Base-by-base conservation (phyloP, 176 grass and related monocot genomes). In the Saccharum spontaneum region DNA sequence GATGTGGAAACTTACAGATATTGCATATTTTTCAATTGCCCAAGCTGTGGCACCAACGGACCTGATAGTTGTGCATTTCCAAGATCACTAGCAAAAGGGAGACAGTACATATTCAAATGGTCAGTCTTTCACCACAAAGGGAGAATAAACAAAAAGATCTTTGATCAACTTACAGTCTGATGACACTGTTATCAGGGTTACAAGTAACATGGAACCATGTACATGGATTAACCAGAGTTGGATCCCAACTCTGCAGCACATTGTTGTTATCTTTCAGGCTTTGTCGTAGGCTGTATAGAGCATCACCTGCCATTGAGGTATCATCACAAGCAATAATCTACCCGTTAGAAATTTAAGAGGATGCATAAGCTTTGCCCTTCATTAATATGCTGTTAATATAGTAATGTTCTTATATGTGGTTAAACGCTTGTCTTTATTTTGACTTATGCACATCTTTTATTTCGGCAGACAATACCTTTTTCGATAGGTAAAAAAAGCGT, bases 161-260 rank as follows among this genome's bases (percentile, higher is more conserved):
- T 40, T 68, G 49, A 48, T 76, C 36, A 82, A 93, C 86, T 87
- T 91, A 96, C 94, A 96, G 89, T 96, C 94, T 89, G 79, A 91
- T 96, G 50, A 96, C 94, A 83, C 82, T 80, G 86, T 91, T 96
- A 43, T 96, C 87, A 16, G 22, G 30, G 77, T 93, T 92, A 77
- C 94, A 96, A 39, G 94, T 96, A 75, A 96, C 91, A 87, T 96
- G 94, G 79, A 96, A 96, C 94, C 91, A 96, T 80, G 94, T 96
- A 78, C 94, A 96, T 16, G 91, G 91, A 86, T 96, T 96, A 78
- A 96, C 94, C 38, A 96, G 84, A 48, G 94, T 91, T 46, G 91
- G 59, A 87, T 93, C 94, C 94, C 94, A 96, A 87, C 91, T 96
- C 77, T 96, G 91, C 31, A 96, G 78, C 55, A 96, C 94, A 72